Conservation (phyloP, 225 moss, liverwort and hornwort genomes). For the Antitrichia curtipendula region DNA sequence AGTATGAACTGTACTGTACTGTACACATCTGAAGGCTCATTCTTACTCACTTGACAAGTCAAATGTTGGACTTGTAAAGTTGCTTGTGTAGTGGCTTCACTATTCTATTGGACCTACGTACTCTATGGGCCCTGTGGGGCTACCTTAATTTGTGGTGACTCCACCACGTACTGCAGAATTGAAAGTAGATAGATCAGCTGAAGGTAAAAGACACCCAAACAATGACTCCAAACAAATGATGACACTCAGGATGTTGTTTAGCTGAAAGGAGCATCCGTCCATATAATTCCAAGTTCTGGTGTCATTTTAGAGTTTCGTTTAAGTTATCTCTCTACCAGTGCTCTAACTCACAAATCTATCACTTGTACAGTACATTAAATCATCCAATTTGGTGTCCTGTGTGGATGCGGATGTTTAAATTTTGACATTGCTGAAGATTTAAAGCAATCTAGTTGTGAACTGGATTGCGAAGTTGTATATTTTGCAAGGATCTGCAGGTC, state of each 20-base stretch:
- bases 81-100: neutral
- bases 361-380: neutral
- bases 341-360: neutral
- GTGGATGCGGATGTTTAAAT: neutral
- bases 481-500: neutral
- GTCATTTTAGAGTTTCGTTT: neutral
- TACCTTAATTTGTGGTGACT: neutral
- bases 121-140: neutral
- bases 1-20: neutral
- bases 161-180: too few species aligned
- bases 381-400: neutral
- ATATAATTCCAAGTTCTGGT: neutral
- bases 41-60: neutral
- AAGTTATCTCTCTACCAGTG: neutral
- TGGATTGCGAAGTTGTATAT: neutral
- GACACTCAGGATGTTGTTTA: neutral
- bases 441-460: neutral
- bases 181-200: neutral
- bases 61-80: neutral
- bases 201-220: neutral
- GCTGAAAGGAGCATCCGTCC: neutral
- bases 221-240: neutral
- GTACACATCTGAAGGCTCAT: neutral
- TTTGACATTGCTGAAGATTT: neutral
- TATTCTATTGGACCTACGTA: neutral